These are phyloP conservation scores for Aspergillus hancockii DNA, from an alignment of 495 filamentous ascomycete genomes.

Conservation along the genomic window DNA sequence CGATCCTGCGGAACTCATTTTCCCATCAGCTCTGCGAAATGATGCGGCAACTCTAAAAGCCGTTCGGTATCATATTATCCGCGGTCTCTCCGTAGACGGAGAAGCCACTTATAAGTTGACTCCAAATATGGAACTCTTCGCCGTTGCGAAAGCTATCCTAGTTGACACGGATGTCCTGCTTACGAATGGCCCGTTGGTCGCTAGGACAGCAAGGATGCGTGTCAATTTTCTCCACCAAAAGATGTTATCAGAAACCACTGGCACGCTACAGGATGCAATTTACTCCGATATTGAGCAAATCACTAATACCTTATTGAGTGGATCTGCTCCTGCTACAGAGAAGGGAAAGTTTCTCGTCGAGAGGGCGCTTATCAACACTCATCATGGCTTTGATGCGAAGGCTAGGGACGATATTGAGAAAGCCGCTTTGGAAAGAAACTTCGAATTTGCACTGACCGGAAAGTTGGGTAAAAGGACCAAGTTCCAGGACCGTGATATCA, in stretches of 20 bases:
- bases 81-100: conserved; percentile 75
- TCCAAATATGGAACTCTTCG: conserved; percentile 78
- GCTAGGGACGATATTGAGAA: conserved; percentile 68
- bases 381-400: conserved; percentile 78
- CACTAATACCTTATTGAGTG: conserved; percentile 40
- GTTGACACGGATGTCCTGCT: conserved; percentile 47
- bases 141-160: conserved; percentile 70
- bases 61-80: conserved; percentile 57
- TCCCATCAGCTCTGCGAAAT: conserved; percentile 47
- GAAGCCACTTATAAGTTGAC: conserved; percentile 83
- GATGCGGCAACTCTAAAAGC: conserved; percentile 28
- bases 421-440: conserved; percentile 62
- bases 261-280: conserved; percentile 59
- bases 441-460: conserved; percentile 84
- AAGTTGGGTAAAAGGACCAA: conserved; percentile 87
- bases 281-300: conserved; percentile 52
- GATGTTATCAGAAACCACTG: conserved; percentile 75
- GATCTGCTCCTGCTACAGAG: conserved; percentile 37
- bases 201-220: conserved; percentile 56
- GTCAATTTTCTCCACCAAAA: conserved; percentile 86
- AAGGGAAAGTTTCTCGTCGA: conserved; percentile 73
- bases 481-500: conserved; percentile 86
- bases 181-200: conserved; percentile 40
- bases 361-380: conserved; percentile 77
- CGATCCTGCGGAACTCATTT: conserved; percentile 50